Conservation (phyloP, 306 rosid species). For the Trichosanthes truncata region DNA sequence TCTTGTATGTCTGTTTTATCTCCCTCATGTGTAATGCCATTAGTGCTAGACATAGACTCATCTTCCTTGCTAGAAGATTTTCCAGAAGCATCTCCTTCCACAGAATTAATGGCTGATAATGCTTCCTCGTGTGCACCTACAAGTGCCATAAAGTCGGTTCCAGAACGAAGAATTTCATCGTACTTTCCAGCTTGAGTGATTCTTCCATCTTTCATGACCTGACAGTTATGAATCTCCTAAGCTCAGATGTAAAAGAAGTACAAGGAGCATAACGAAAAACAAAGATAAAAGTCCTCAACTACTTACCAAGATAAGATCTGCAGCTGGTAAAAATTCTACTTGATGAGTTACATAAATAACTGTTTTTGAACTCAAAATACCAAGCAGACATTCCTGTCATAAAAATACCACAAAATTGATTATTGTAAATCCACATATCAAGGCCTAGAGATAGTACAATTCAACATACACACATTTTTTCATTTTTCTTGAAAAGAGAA, state of each 20-base stretch:
- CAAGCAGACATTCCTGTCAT: constrained; percentile 71
- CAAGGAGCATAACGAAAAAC: background rate
- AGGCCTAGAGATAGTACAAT: background rate
- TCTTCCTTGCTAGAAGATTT: constrained; percentile 19
- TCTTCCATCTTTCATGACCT: constrained; percentile 84
- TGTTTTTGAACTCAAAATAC: constrained; percentile 56
- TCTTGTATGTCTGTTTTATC: constrained; percentile 24
- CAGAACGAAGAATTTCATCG: constrained; percentile 45
- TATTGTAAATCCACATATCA: background rate
- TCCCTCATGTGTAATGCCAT: constrained; percentile 23
- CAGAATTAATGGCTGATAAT: constrained; percentile 45
- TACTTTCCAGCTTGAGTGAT: constrained; percentile 72
- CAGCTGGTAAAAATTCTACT: constrained; percentile 79
- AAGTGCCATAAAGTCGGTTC: constrained; percentile 70
- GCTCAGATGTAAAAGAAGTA: background rate
- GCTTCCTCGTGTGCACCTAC: constrained; percentile 80
- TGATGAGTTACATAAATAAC: constrained; percentile 82
- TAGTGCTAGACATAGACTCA: constrained; percentile 6
- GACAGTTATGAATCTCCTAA: constrained; percentile 2
- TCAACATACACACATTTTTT: background rate
- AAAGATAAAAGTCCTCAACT: background rate
- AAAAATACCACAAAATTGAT: background rate
- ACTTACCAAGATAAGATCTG: constrained; percentile 74
- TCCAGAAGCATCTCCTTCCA: constrained; percentile 23
- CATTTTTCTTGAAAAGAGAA: background rate